Percentiles rank a stretch among this genome's conserved stretches.
Evolutionary conservation across 805 yeast genomes (phyloP).

Genomic region (Kuraishia piskuri): DNA sequence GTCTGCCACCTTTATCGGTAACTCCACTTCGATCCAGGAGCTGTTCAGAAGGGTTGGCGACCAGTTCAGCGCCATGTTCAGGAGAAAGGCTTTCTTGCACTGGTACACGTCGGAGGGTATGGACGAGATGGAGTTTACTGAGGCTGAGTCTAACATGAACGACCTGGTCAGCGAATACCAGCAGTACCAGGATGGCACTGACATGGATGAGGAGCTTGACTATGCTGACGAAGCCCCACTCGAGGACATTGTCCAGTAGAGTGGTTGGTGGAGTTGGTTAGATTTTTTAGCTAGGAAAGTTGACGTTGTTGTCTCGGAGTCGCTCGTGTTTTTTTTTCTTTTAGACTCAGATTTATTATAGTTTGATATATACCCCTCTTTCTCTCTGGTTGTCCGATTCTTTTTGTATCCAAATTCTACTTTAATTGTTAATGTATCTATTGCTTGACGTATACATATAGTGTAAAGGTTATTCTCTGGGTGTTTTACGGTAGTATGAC

Average conservation of each 20-base stretch:
- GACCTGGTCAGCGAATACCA: conserved; percentile 86
- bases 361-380: neutral
- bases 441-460: neutral
- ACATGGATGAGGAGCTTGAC: conserved; percentile 69
- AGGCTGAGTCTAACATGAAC: conserved; percentile 86
- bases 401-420: neutral
- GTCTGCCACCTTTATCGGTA: conserved; percentile 90
- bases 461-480: too few relatives aligned
- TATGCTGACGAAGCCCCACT: conserved; percentile 58
- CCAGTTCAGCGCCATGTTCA: conserved; percentile 87
- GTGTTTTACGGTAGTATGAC: too few relatives aligned
- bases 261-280: neutral
- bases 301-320: neutral
- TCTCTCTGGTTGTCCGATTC: neutral
- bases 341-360: neutral
- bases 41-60: conserved; percentile 82
- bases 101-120: conserved; percentile 96
- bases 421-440: neutral
- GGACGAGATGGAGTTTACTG: conserved; percentile 92
- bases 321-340: neutral
- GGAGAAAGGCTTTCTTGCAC: conserved; percentile 91
- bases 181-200: conserved; percentile 80
- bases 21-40: conserved; percentile 89
- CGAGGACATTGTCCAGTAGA: conserved; percentile 34
- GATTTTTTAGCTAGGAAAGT: neutral